phyloP scores from a whole-genome alignment of 2,329 filamentous ascomycete genomes.

The Penicillium expansum region DNA sequence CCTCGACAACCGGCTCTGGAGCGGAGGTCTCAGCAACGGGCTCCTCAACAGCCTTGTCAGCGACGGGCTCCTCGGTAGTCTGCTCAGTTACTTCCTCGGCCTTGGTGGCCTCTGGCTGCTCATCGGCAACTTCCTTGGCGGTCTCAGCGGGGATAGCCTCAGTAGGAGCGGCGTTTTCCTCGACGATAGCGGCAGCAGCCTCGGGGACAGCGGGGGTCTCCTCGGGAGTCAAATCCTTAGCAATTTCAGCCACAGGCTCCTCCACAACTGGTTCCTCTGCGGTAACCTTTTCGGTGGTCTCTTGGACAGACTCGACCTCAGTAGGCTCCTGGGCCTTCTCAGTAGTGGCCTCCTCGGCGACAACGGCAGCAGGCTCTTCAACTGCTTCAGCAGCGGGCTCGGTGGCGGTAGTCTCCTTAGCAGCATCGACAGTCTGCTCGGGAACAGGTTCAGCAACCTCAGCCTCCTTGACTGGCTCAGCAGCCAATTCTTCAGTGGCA shows the following conservation, averaged over 20 bases:
- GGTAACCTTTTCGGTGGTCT: background rate
- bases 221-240: background rate
- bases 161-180: background rate
- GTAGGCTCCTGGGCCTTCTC: background rate
- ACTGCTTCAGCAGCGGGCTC: background rate
- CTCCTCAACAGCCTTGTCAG: constrained; percentile 8
- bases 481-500: background rate
- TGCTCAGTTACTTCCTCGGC: constrained; percentile 4
- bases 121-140: background rate
- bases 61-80: constrained; percentile 3
- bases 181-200: background rate
- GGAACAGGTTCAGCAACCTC: background rate
- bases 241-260: background rate
- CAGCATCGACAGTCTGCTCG: background rate
- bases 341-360: background rate
- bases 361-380: background rate
- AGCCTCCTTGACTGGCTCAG: constrained; percentile 1
- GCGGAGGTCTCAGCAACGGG: background rate
- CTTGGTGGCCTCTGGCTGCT: constrained; percentile 5
- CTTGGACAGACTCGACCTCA: background rate
- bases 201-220: background rate
- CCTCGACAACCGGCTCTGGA: background rate
- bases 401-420: background rate
- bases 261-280: constrained; percentile 1
- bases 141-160: background rate